Percentiles rank a stretch among this genome's conserved stretches.
Conservation (phyloP, 2,329 filamentous ascomycete species). For the Fusarium mexicanum region DNA sequence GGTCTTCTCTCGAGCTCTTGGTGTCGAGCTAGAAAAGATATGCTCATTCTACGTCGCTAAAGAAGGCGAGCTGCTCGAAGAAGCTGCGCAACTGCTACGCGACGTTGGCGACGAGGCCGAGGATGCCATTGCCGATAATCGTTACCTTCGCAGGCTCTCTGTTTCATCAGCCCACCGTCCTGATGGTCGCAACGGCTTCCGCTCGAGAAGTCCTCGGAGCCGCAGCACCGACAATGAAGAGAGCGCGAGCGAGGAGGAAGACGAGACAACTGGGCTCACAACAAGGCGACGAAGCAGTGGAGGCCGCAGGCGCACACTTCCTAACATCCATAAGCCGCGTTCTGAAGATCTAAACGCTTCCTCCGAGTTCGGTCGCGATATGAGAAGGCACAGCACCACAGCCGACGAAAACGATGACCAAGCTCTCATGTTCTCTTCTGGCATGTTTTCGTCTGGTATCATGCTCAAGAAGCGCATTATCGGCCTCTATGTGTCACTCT, state of each 20-base stretch:
- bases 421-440: constrained; percentile 70
- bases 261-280: constrained; percentile 66
- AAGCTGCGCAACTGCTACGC: constrained; percentile 78
- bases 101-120: constrained; percentile 76
- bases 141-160: constrained; percentile 48
- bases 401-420: constrained; percentile 85
- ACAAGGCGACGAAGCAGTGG: constrained; percentile 57
- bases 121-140: constrained; percentile 59
- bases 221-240: constrained; percentile 66
- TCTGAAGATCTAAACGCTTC: constrained; percentile 69
- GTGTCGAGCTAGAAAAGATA: constrained; percentile 93
- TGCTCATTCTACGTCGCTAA: constrained; percentile 90
- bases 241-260: constrained; percentile 72
- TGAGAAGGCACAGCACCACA: constrained; percentile 70
- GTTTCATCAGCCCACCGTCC: constrained; percentile 32
- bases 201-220: constrained; percentile 53
- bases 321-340: constrained; percentile 49
- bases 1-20: constrained; percentile 82
- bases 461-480: constrained; percentile 93
- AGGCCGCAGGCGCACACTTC: constrained; percentile 52
- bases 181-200: constrained; percentile 29
- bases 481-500: constrained; percentile 88
- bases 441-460: constrained; percentile 73
- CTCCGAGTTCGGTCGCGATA: constrained; percentile 62
- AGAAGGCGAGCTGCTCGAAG: constrained; percentile 85